These are phyloP conservation scores for Tinospora cordifolia DNA, from an alignment of 164 flowering plant species.

Conservation along the genomic window DNA sequence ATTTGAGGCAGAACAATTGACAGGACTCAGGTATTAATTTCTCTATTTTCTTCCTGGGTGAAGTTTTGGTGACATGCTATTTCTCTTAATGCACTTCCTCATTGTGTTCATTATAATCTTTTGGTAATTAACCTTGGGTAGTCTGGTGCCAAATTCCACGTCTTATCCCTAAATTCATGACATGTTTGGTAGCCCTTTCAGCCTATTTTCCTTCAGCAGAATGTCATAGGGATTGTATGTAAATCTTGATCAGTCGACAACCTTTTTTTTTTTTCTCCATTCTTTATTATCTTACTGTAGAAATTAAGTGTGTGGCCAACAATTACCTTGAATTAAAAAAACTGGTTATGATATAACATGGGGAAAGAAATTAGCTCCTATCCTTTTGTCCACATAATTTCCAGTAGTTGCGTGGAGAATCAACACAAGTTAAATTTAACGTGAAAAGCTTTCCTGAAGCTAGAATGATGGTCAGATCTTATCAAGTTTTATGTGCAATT, in stretches of 20 bases:
- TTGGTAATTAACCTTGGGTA: neutral
- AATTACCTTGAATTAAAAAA: too few relatives aligned
- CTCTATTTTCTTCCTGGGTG: neutral
- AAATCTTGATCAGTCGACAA: neutral
- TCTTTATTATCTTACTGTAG: neutral
- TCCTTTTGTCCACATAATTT: neutral
- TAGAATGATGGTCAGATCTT: too few relatives aligned
- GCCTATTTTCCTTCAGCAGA: neutral
- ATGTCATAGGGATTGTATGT: neutral
- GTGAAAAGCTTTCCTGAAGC: too few relatives aligned
- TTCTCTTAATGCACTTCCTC: too few relatives aligned
- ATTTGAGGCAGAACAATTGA: constrained; percentile 89
- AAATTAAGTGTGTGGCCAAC: too few relatives aligned
- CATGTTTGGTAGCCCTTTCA: neutral
- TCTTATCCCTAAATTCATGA: neutral
- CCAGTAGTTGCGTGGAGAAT: neutral
- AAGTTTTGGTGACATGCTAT: neutral
- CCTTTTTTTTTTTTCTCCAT: neutral
- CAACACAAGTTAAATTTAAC: too few relatives aligned
- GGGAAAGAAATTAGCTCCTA: too few relatives aligned
- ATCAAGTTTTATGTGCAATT: too few relatives aligned
- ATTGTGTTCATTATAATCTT: neutral
- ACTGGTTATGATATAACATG: too few relatives aligned
- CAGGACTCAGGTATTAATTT: constrained; percentile 57
- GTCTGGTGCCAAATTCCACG: neutral